Evolutionary conservation across 768 basidiomycete genomes (phyloP).

Genomic region (Mycena filopes): DNA sequence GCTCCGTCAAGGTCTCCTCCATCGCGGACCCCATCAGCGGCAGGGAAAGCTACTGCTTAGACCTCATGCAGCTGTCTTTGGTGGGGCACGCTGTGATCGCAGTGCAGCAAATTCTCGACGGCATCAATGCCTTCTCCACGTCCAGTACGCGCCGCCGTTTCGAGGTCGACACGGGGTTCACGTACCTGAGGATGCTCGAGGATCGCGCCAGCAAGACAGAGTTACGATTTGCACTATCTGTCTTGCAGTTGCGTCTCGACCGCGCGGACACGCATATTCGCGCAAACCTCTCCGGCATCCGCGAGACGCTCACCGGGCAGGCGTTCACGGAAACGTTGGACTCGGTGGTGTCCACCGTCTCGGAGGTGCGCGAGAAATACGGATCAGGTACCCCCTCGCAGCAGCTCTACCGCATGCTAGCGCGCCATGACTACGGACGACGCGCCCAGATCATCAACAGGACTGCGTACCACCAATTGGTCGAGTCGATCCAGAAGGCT

Average conservation of each 20-base stretch:
- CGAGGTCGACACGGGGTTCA: neutral
- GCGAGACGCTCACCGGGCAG: neutral
- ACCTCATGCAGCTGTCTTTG: no score
- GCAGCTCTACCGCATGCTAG: neutral
- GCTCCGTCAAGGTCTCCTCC: no score
- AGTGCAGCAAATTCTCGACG: neutral
- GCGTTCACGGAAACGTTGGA: neutral
- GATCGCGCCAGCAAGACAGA: neutral
- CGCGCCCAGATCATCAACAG: neutral
- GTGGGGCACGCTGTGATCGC: no score
- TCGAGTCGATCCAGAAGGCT: no score
- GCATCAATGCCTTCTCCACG: neutral
- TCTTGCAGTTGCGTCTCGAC: neutral
- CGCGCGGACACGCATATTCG: neutral
- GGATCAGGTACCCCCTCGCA: neutral
- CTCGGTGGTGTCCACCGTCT: neutral
- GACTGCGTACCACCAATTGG: neutral
- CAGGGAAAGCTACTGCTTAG: no score
- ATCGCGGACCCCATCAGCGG: no score
- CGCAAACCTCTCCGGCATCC: neutral
- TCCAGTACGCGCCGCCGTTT: neutral
- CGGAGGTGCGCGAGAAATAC: no score
- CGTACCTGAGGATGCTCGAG: neutral
- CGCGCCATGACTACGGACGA: neutral
- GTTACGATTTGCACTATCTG: neutral